Evolutionary conservation across 768 basidiomycete species (phyloP).

Genomic region (Nidularia sp.): DNA sequence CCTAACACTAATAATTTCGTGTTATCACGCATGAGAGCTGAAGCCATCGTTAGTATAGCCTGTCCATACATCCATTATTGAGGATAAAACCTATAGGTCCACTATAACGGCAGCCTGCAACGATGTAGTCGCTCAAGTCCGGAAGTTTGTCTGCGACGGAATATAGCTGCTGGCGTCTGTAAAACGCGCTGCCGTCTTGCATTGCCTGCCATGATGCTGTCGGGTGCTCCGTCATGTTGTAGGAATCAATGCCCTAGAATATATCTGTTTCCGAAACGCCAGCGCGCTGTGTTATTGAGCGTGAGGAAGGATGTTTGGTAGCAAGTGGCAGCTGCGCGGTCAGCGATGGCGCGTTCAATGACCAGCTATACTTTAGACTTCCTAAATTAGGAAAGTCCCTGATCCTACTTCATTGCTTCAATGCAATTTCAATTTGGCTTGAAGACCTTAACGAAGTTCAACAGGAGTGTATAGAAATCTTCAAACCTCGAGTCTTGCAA

Average conservation of each 20-base stretch:
- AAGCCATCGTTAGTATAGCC: not conserved
- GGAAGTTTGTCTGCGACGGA: slow-evolving; percentile 75
- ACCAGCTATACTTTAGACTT: no score
- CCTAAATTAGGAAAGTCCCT: no score
- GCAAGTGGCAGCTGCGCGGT: no score
- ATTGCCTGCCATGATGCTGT: slow-evolving; percentile 89
- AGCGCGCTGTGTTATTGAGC: not conserved
- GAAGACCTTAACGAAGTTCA: no score
- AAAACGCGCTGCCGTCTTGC: slow-evolving; percentile 84
- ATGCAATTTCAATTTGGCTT: no score
- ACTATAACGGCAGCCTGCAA: slow-evolving; percentile 80
- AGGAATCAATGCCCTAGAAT: not conserved
- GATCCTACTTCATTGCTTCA: no score
- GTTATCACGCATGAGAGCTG: slow-evolving; percentile 86
- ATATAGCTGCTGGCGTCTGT: slow-evolving; percentile 81
- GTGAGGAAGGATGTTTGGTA: no score
- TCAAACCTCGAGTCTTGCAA: no score
- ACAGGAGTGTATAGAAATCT: no score
- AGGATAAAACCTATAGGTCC: slow-evolving; percentile 74
- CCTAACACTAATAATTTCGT: slow-evolving; percentile 75
- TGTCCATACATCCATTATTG: not conserved
- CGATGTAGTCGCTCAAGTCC: slow-evolving; percentile 72
- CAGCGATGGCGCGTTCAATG: no score
- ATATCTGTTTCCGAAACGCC: not conserved
- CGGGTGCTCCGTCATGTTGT: slow-evolving; percentile 58